Evolutionary conservation across 352 stramenopile species (phyloP).

Genomic region (Phytophthora multivora): DNA sequence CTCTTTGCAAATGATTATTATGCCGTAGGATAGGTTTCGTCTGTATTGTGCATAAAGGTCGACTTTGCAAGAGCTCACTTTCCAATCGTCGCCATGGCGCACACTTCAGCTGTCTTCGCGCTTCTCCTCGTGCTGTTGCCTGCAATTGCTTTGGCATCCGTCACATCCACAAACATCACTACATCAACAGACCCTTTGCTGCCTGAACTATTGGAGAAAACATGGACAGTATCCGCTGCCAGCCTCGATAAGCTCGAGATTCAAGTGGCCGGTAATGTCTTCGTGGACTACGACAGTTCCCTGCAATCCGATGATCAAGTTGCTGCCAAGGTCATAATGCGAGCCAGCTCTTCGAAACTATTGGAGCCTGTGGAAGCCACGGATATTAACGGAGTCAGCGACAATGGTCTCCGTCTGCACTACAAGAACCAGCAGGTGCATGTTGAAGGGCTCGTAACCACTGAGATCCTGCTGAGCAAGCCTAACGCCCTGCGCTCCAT

Average conservation of each 20-base stretch:
- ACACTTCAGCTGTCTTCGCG: not conserved
- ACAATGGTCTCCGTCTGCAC: conserved; percentile 37
- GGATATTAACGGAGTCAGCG: conserved; percentile 11
- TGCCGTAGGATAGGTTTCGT: no score
- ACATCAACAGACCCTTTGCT: conserved; percentile 8
- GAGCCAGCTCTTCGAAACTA: conserved; percentile 25
- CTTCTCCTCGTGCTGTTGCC: conserved; percentile 3
- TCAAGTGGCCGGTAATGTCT: conserved; percentile 41
- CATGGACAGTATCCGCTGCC: conserved; percentile 36
- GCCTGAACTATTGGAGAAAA: conserved; percentile 26
- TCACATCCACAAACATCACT: conserved; percentile 11
- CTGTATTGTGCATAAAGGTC: not conserved
- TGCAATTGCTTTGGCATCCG: not conserved
- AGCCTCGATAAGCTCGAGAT: conserved; percentile 33
- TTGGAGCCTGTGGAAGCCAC: conserved; percentile 35
- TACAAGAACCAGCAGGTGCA: conserved; percentile 50
- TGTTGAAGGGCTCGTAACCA: conserved; percentile 39
- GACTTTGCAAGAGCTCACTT: conserved; percentile 6
- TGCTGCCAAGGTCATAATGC: conserved; percentile 35
- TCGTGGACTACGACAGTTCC: conserved; percentile 44
- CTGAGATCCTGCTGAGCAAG: conserved; percentile 32
- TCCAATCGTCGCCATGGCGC: conserved; percentile 7
- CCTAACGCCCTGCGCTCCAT: conserved; percentile 24
- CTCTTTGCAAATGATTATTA: not conserved
- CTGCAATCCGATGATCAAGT: conserved; percentile 19